These are phyloP conservation scores for Umbelopsis sp. DNA, from an alignment of 192 early-diverging fungal species.

Conservation along the genomic window DNA sequence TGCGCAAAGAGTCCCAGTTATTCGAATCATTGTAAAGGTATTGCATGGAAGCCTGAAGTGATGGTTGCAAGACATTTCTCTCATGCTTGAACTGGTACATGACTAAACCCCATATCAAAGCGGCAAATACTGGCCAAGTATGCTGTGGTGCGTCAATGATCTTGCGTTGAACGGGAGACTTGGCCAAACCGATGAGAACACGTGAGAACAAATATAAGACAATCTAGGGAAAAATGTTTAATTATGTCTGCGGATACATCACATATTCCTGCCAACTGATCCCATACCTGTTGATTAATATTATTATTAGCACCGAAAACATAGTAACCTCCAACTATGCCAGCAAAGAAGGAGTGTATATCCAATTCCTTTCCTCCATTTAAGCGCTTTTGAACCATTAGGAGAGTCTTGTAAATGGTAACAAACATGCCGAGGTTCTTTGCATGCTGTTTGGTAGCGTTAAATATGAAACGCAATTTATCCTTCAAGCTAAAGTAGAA, in stretches of 20 bases:
- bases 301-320: constrained; percentile 95
- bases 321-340: constrained; percentile 87
- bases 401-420: constrained; percentile 91
- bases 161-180: constrained; percentile 72
- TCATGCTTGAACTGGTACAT: constrained; percentile 96
- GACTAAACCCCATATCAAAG: constrained; percentile 89
- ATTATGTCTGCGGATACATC: not conserved
- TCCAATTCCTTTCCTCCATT: constrained; percentile 75
- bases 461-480: constrained; percentile 75
- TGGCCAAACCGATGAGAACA: constrained; percentile 84
- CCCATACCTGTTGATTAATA: constrained; percentile 89
- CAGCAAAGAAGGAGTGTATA: constrained; percentile 87
- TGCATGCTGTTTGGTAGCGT: constrained; percentile 88
- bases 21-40: constrained; percentile 93
- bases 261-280: not conserved
- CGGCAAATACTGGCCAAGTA: constrained; percentile 92
- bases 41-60: constrained; percentile 92
- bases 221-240: constrained; percentile 58
- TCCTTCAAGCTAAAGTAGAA: constrained; percentile 61
- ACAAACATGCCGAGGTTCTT: constrained; percentile 89
- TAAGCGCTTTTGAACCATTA: constrained; percentile 74
- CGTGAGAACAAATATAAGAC: constrained; percentile 93
- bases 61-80: constrained; percentile 84
- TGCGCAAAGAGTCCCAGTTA: constrained; percentile 72
- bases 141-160: constrained; percentile 73